Conservation (phyloP, 2,329 filamentous ascomycete genomes). For the Akanthomyces muscarius region DNA sequence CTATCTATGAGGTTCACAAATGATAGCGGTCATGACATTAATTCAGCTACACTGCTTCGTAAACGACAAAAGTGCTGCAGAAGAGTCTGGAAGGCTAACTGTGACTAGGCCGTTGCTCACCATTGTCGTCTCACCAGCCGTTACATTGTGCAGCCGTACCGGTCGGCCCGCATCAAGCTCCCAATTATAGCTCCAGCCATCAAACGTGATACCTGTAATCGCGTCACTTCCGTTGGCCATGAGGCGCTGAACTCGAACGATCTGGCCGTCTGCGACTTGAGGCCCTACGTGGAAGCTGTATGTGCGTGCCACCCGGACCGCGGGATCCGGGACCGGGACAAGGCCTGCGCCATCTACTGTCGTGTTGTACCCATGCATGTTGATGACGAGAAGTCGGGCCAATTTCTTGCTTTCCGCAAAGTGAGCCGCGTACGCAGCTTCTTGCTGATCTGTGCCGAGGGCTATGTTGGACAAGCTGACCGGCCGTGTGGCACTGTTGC, state of each 20-base stretch:
- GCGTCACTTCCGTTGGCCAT: conserved; percentile 61
- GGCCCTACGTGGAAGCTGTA: conserved; percentile 39
- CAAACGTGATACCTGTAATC: conserved; percentile 57
- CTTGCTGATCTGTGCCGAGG: conserved; percentile 31
- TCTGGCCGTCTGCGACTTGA: conserved; percentile 28
- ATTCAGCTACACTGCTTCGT: background rate
- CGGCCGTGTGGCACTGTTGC: conserved; percentile 32
- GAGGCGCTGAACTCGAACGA: conserved; percentile 43
- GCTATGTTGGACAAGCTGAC: conserved; percentile 48
- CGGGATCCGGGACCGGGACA: conserved; percentile 24
- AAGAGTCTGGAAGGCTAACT: conserved; percentile 40
- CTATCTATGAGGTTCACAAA: background rate
- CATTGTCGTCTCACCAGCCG: conserved; percentile 42
- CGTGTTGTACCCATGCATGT: conserved; percentile 57
- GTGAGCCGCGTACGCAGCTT: conserved; percentile 49
- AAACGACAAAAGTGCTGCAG: conserved; percentile 37
- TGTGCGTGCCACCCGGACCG: conserved; percentile 27
- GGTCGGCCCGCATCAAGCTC: conserved; percentile 53
- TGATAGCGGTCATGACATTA: background rate
- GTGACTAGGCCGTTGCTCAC: conserved; percentile 34
- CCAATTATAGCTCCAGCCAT: conserved; percentile 58
- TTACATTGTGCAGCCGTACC: conserved; percentile 52
- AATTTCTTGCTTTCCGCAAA: conserved; percentile 43
- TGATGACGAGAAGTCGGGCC: conserved; percentile 50
- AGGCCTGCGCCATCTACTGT: conserved; percentile 38